Percentiles rank a stretch among this genome's conserved stretches.
These are phyloP conservation scores for Cicer bijugum DNA, from an alignment of 306 rosid species.

Conservation along the genomic window DNA sequence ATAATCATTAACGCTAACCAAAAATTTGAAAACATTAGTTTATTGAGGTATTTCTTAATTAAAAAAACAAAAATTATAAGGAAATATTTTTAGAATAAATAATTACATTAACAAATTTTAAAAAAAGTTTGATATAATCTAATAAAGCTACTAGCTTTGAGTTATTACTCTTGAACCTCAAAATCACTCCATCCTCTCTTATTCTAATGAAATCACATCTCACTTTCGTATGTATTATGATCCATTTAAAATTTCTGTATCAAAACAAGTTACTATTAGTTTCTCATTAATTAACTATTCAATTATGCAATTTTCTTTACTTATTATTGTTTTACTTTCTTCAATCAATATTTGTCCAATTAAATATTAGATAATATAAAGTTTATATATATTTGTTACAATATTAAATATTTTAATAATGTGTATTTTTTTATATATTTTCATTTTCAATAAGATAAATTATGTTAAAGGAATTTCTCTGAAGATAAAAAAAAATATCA, in stretches of 20 bases:
- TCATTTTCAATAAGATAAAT: neutral
- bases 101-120: neutral
- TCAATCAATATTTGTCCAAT: neutral
- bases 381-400: neutral
- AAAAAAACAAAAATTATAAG: too few relatives aligned
- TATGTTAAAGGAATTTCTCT: neutral
- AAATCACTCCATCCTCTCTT: neutral
- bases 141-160: neutral
- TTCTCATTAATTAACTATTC: neutral
- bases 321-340: neutral
- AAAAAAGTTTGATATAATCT: neutral
- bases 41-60: too few relatives aligned
- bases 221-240: neutral
- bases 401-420: too few relatives aligned
- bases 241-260: neutral
- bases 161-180: neutral
- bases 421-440: neutral
- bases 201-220: neutral
- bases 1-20: too few relatives aligned
- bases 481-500: neutral
- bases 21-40: too few relatives aligned
- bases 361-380: neutral
- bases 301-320: neutral
- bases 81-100: too few relatives aligned
- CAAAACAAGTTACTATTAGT: neutral